Evolutionary conservation across 2,329 filamentous ascomycete species (phyloP), one percentile per base, ranked within the genome.

Genomic region (Fusarium cyanostomum): DNA sequence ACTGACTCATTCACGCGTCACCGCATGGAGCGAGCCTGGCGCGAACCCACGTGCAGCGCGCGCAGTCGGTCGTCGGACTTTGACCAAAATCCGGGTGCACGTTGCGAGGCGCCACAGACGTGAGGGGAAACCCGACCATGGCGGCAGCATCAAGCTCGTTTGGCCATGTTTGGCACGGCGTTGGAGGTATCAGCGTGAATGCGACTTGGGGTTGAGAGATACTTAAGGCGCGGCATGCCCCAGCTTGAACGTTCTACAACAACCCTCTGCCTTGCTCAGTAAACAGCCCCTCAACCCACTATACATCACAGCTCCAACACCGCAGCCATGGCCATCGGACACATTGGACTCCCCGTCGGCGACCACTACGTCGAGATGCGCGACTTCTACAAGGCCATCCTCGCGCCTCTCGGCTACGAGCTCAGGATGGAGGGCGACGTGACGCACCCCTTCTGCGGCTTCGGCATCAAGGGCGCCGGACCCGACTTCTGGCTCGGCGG

Each of bases 401-500:
- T 72, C 46, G 53, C 62, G 2, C 69, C 70, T 6, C 60, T 72
- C 3, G 69, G 70, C 33, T 72, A 72, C 44, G 56, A 62, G 3
- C 48, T 72, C 50, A 49, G 56, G 24, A 49, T 69, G 12, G 66
- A 69, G 21, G 59, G 34, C 6, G 45, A 52, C n/a, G 30, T 12
- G 30, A 55, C 24, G 21, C 50, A 37, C 34, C 52, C 38, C 16
- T 72, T 67, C 60, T 70, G 68, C 28, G 65, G 60, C 15, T 72
- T 72, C 12, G 66, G 64, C 13, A 30, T 49, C 13, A 52, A 62
- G 31, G 64, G 59, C 8, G 46, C 54, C 3, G 52, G 28, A 6
- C 56, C 58, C 6, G 66, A 72, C 46, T 71, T 71, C 39, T 71
- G 68, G 69, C 68, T 71, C 28, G 69, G 69, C 11, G 67, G 59